phyloP scores from a whole-genome alignment of 805 yeast genomes.

The Saturnispora sanitii region DNA sequence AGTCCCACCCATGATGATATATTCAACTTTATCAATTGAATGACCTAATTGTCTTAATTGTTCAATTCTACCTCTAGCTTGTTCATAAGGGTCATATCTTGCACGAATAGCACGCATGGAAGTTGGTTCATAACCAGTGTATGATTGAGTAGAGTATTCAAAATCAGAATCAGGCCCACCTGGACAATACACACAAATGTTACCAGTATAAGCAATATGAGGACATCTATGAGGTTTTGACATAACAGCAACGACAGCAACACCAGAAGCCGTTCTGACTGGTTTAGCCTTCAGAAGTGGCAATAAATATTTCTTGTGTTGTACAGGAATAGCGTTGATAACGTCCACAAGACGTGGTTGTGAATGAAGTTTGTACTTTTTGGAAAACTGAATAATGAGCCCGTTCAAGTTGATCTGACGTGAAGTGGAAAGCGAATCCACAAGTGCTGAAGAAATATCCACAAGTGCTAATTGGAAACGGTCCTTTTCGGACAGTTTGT shows the following conservation, averaged over 20 bases:
- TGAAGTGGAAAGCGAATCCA: constrained; percentile 60
- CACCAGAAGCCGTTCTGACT: constrained; percentile 96
- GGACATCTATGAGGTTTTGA: constrained; percentile 99
- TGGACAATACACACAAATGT: constrained; percentile 96
- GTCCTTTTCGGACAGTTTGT: constrained; percentile 84
- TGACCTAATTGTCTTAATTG: constrained; percentile 94
- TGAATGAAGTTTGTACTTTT: constrained; percentile 80
- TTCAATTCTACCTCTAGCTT: constrained; percentile 94
- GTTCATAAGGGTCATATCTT: constrained; percentile 96
- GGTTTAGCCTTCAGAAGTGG: constrained; percentile 98
- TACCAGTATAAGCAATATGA: constrained; percentile 97
- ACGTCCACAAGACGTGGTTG: constrained; percentile 95
- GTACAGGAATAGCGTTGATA: constrained; percentile 91
- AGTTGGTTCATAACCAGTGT: constrained; percentile 97
- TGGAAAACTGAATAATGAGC: constrained; percentile 71
- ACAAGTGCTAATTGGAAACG: constrained; percentile 88
- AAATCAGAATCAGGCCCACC: constrained; percentile 99
- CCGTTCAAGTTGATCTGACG: constrained; percentile 87
- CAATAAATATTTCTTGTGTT: constrained; percentile 78
- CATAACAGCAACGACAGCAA: constrained; percentile 98
- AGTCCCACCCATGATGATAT: constrained; percentile 98
- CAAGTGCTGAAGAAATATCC: constrained; percentile 80
- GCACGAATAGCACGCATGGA: constrained; percentile 99
- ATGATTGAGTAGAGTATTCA: constrained; percentile 95
- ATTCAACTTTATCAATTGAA: constrained; percentile 93